Percentiles rank a stretch among this genome's conserved stretches.
Conservation (phyloP, 2,329 filamentous ascomycete species). For the Gnomoniopsis sp. region DNA sequence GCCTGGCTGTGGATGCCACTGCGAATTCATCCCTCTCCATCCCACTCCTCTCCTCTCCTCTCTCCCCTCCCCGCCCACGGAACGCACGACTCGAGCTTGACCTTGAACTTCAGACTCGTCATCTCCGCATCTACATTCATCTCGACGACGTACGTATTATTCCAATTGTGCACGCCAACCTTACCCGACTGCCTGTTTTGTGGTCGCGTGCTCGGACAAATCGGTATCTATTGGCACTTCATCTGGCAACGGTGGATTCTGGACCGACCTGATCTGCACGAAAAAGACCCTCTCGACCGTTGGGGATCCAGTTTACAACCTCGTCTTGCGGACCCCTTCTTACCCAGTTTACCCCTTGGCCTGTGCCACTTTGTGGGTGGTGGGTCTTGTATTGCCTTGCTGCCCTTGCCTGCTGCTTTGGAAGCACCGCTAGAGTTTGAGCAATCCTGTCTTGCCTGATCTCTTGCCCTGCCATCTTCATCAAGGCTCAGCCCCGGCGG, state of each 20-base stretch:
- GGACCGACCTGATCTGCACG: constrained; percentile 4
- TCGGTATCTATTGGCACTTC: neutral
- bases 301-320: neutral
- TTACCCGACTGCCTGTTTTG: neutral
- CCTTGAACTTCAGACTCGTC: too few species aligned
- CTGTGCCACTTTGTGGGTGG: neutral
- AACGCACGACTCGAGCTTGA: too few species aligned
- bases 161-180: neutral
- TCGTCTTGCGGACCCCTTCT: neutral
- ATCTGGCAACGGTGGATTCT: neutral
- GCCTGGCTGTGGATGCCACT: too few species aligned
- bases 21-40: too few species aligned
- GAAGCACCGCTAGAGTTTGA: neutral
- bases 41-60: too few species aligned
- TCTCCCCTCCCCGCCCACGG: too few species aligned
- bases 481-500: neutral
- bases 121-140: neutral
- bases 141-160: neutral
- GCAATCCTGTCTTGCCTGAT: neutral
- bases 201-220: neutral
- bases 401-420: neutral
- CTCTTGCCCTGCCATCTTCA: neutral
- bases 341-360: constrained; percentile 9
- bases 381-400: neutral
- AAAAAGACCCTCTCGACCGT: neutral